Conservation (phyloP, 176 grass and related monocot species). For the Triticum timopheevii region DNA sequence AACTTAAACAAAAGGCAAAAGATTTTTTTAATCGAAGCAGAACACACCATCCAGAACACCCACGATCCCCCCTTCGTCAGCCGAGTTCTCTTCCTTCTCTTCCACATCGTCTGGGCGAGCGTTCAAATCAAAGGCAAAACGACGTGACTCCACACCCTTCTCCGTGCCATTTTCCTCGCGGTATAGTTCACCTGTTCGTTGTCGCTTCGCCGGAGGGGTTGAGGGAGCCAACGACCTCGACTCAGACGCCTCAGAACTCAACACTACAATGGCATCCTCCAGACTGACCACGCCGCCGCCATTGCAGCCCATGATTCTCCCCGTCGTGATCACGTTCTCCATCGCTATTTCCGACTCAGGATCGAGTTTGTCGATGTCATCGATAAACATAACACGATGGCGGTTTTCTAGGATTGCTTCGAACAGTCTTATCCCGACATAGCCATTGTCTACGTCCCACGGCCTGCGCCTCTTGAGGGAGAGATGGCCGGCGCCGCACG, state of each 20-base stretch:
- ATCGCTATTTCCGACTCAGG: conserved; percentile 26
- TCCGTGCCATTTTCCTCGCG: not conserved
- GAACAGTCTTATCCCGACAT: conserved; percentile 30
- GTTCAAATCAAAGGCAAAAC: conserved; percentile 56
- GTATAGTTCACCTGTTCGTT: not conserved
- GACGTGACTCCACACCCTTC: not conserved
- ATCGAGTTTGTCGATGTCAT: conserved; percentile 33
- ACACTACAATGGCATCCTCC: conserved; percentile 60
- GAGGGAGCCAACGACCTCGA: conserved; percentile 22
- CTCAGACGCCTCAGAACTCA: conserved; percentile 37
- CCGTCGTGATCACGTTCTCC: conserved; percentile 23
- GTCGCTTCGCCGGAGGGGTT: conserved; percentile 29
- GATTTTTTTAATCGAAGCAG: not conserved
- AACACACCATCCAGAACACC: conserved; percentile 39
- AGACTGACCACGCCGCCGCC: conserved; percentile 39
- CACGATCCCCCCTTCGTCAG: conserved; percentile 25
- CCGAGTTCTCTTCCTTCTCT: not conserved
- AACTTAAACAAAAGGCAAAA: not conserved
- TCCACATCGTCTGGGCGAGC: not conserved
- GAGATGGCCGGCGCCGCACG: not conserved
- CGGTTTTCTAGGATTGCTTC: conserved; percentile 41
- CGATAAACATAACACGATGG: conserved; percentile 61
- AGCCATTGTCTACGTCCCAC: not conserved
- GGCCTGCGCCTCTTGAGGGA: conserved; percentile 26
- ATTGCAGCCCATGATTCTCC: conserved; percentile 22